Conservation (phyloP, 2,329 filamentous ascomycete species). For the Penicillium crustosum region DNA sequence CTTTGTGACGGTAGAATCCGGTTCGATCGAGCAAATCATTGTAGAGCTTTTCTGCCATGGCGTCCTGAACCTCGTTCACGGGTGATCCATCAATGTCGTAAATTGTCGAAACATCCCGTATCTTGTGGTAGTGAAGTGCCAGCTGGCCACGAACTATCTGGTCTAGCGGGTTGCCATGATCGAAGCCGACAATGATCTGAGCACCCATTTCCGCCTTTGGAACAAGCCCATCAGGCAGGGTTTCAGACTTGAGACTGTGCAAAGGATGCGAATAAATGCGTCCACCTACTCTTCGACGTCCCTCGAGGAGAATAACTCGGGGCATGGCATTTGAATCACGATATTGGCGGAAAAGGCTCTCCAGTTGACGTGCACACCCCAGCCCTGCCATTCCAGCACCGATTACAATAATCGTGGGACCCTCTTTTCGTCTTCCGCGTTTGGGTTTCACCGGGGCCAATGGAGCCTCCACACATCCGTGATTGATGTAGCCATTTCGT, state of each 20-base stretch:
- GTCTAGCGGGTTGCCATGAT: conserved; percentile 90
- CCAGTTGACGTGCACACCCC: conserved; percentile 86
- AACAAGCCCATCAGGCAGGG: conserved; percentile 54
- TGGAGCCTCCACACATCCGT: conserved; percentile 80
- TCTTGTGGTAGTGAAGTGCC: conserved; percentile 77
- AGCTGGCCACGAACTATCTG: conserved; percentile 88
- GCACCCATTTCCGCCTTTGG: conserved; percentile 95
- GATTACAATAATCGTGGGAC: conserved; percentile 78
- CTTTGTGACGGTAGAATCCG: conserved; percentile 83
- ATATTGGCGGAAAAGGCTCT: conserved; percentile 81
- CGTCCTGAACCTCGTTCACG: conserved; percentile 76
- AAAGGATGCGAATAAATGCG: conserved; percentile 84
- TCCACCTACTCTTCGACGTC: conserved; percentile 81
- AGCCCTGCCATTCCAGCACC: conserved; percentile 94
- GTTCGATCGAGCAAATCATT: conserved; percentile 93
- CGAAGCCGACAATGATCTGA: conserved; percentile 97
- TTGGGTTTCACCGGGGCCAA: conserved; percentile 41
- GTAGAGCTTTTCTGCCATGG: conserved; percentile 84
- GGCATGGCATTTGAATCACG: conserved; percentile 64
- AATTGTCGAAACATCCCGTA: conserved; percentile 78
- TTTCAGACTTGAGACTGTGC: conserved; percentile 57
- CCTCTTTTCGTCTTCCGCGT: conserved; percentile 48
- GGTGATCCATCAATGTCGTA: conserved; percentile 68
- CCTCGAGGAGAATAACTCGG: conserved; percentile 81
- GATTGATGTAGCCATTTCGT: conserved; percentile 92